These are phyloP conservation scores for Beta macrorhiza DNA, from an alignment of 179 eudicot species.

Conservation along the genomic window DNA sequence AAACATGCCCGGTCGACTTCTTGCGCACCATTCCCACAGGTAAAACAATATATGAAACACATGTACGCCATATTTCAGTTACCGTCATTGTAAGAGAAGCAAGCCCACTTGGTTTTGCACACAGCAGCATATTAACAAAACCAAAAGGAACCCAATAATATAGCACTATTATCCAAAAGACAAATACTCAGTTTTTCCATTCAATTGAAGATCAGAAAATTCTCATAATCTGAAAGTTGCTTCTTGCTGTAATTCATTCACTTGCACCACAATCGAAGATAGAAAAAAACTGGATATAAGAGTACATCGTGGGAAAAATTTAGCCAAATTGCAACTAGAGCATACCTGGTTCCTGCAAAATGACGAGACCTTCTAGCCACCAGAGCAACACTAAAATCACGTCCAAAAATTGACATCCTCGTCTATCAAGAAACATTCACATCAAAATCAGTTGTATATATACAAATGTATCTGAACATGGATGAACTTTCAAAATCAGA, in stretches of 20 bases:
- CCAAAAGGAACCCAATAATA: not conserved
- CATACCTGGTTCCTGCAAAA: constrained; percentile 97
- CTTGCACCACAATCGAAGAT: not conserved
- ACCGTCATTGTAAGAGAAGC: not conserved
- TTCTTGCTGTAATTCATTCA: not conserved
- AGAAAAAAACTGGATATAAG: not conserved
- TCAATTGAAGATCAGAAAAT: not conserved
- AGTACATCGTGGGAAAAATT: not conserved
- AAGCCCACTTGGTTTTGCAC: not conserved
- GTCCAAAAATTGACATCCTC: constrained; percentile 85
- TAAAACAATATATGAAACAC: not conserved
- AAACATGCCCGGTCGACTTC: not conserved
- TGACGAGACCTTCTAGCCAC: constrained; percentile 92
- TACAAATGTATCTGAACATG: not conserved
- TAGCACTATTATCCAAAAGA: not conserved
- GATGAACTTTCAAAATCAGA: not conserved
- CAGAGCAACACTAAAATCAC: constrained; percentile 85
- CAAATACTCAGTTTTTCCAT: not conserved
- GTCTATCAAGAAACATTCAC: constrained; percentile 41
- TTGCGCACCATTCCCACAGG: not conserved
- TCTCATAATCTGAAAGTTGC: not conserved
- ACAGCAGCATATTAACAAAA: not conserved
- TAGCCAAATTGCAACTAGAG: constrained; percentile 8
- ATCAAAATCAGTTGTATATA: not conserved
- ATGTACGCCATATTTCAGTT: not conserved